Evolutionary conservation across 768 basidiomycete genomes (phyloP), one percentile per base, ranked within the genome.

Genomic region (Pulveroboletus frians): DNA sequence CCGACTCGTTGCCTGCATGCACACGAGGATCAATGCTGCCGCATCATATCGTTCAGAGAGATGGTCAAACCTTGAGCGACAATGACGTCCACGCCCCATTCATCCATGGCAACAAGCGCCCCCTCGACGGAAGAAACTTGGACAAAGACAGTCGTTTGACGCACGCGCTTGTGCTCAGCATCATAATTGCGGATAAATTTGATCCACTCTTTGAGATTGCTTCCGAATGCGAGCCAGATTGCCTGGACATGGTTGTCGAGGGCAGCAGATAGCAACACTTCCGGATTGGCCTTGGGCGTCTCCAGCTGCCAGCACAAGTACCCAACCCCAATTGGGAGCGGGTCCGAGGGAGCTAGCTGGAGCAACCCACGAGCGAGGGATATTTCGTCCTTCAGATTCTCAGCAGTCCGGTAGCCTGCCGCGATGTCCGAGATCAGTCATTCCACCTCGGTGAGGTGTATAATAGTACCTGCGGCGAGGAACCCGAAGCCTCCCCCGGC

Each of bases 401-500:
- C 71, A 11, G 70, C 61, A 35, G 68, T 66, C 41, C 67, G 67
- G 60, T 79, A 81, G 13, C 77, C 85, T 83, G 47, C 18, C 43
- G 47, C 9, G 36, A 42, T 51, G 31, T 26, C 45, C 41, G 17
- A 31, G 47, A 38, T 49, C 42, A 47, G 48, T 55, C 27, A 29
- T 43, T 37, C 35, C 29, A 11, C 13, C 21, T 15, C 10, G 17
- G 15, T 20, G 34, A 35, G 44, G 14, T 26, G 32, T 30, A 21
- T 10, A 14, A 15, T 41, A 57, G 9, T 55, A 82, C 86, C 83
- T 65, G 79, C 74, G n/a, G 79, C 73, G 0, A 89, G 55, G 63
- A 91, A 89, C 2, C 86, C 89, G 48, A 90, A 83, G 14, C 84
- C 89, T 18, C 90, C 90, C 8, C 71, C 87, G 3, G 75, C 72